Percentiles rank a stretch among this genome's conserved stretches.
Evolutionary conservation across 2,329 filamentous ascomycete species (phyloP).

Genomic region (Elsinoe ampelina): DNA sequence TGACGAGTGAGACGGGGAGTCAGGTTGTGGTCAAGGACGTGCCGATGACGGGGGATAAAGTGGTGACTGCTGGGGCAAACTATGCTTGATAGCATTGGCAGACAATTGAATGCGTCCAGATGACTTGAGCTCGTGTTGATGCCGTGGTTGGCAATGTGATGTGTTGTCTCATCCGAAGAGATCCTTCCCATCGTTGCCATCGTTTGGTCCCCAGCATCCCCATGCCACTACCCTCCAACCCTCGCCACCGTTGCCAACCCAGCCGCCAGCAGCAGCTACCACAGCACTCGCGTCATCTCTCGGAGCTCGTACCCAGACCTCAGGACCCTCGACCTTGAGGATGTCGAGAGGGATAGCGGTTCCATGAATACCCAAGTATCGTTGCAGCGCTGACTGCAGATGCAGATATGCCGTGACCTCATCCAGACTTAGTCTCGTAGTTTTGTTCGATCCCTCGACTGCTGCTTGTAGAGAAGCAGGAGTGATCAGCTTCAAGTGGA

Average conservation of each 20-base stretch:
- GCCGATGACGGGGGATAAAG: constrained; percentile 17
- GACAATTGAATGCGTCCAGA: background rate
- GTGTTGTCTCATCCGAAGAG: constrained; percentile 32
- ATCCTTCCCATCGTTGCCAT: constrained; percentile 42
- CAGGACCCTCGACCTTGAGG: constrained; percentile 47
- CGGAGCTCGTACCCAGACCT: constrained; percentile 58
- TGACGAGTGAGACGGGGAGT: constrained; percentile 16
- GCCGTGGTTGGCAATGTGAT: background rate
- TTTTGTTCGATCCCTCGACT: background rate
- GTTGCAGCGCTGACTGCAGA: constrained; percentile 52
- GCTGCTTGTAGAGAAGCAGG: constrained; percentile 4
- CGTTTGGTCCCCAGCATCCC: constrained; percentile 55
- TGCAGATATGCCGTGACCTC: constrained; percentile 53
- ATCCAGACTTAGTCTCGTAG: constrained; percentile 39
- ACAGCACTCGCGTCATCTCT: constrained; percentile 51
- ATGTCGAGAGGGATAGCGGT: constrained; percentile 61
- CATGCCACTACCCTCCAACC: constrained; percentile 46
- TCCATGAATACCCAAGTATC: constrained; percentile 63
- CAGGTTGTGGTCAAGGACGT: constrained; percentile 17
- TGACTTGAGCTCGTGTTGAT: no score
- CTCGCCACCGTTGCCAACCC: constrained; percentile 41
- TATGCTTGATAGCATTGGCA: constrained; percentile 15
- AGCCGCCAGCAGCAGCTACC: constrained; percentile 57
- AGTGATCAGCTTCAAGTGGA: constrained; percentile 31
- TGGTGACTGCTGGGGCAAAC: constrained; percentile 19